Base-by-base conservation (phyloP, 1,284 basidiomycete genomes). In the Pseudozyma hubeiensis region DNA sequence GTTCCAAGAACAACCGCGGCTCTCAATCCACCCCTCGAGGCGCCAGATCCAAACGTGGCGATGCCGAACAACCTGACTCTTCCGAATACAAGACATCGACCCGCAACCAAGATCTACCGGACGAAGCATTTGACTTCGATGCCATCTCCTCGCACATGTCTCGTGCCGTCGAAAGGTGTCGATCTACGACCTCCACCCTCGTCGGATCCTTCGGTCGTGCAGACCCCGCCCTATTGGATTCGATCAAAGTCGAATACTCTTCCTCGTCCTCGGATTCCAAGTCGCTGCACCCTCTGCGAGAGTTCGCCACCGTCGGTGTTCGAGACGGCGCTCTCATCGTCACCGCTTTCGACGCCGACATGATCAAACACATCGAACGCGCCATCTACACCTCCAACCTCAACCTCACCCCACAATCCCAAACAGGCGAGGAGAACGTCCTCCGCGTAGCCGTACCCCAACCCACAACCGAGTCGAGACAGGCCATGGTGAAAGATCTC, bases 251-350 rank as follows among this genome's bases (percentile, higher is more conserved):
- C 19, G 64, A 71, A 8, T 56, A 57, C 34, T 41, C 75, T 13
- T 13, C 75, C 7, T 13, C 8, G 55, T 48, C 5, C 55, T 53
- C 0, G 50, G n/a, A 52, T 0, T 48, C 56, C 5, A 63, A 57
- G 7, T 57, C 70, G 35, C 41, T 72, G 13, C 72, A 75, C 44
- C 75, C 78, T 0, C 60, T 84, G 9, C 70, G 75, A 9, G 80
- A 84, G 34, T 75, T 77, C 29, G 82, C 82, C 3, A 84, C 79
- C 9, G 81, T 84, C 13, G 81, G 82, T 16, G 78, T 80, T 2
- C 60, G 80, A 5, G 81, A 84, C 31, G 75, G 70, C 14, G 68
- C 74, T 0, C 71, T 84, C 14, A 55, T 82, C 16, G 66, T 84
- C 19, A 82, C 79, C 4, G 78, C 75, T 40, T 84, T 75, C 45